Evolutionary conservation across 352 stramenopile genomes (phyloP).

Genomic region (Phytophthora constricta): DNA sequence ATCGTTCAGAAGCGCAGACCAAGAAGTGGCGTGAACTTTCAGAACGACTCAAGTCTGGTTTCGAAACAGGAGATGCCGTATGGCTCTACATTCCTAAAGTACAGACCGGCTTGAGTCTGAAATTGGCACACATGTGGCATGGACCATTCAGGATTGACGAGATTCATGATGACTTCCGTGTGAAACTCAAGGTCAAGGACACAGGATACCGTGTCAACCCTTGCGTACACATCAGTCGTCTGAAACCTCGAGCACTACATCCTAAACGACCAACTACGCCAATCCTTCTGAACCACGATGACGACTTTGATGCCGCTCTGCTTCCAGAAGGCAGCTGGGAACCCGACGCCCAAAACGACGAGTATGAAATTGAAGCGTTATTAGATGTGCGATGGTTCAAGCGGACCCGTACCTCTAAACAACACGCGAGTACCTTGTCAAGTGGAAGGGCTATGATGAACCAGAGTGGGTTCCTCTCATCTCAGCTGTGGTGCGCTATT

Average conservation of each 20-base stretch:
- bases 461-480: conserved; percentile 13
- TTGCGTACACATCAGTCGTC: neutral
- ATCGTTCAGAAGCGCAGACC: neutral
- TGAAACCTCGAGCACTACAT: neutral
- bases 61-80: neutral
- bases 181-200: neutral
- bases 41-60: neutral
- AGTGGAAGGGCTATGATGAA: conserved; percentile 26
- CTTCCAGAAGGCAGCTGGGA: conserved; percentile 35
- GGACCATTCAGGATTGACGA: neutral
- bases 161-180: neutral
- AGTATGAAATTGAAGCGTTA: conserved; percentile 26
- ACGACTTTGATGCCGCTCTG: conserved; percentile 9
- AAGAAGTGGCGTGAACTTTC: neutral
- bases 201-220: neutral
- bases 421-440: conserved; percentile 21
- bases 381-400: conserved; percentile 13
- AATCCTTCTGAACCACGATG: neutral
- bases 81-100: neutral
- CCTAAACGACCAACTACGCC: neutral
- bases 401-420: neutral
- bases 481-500: conserved; percentile 20
- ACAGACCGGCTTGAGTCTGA: neutral
- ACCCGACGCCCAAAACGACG: conserved; percentile 5
- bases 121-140: neutral